A percentile compares a stretch with the other conserved stretches of the same genome.
Evolutionary conservation across 495 filamentous ascomycete genomes (phyloP).

Genomic region (Hypoxylon intermedium): DNA sequence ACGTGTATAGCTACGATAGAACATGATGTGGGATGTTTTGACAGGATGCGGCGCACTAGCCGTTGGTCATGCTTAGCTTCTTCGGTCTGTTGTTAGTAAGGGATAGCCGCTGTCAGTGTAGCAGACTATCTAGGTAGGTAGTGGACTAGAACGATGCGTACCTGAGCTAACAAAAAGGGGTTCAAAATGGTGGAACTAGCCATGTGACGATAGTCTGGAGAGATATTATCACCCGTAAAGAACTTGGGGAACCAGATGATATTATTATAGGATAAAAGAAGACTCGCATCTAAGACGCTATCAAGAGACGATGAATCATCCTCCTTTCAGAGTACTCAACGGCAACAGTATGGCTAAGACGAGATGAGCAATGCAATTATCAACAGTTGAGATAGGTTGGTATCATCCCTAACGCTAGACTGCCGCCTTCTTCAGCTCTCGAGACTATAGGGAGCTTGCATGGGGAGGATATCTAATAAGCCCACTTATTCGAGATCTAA

Average conservation of each 20-base stretch:
- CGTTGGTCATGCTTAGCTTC: conserved; percentile 14
- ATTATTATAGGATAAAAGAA: too few species aligned
- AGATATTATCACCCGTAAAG: not conserved
- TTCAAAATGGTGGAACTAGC: not conserved
- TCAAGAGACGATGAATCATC: not conserved
- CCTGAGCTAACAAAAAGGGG: conserved; percentile 13
- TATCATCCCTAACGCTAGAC: not conserved
- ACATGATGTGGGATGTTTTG: conserved; percentile 8
- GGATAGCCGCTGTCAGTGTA: conserved; percentile 4
- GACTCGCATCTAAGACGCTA: not conserved
- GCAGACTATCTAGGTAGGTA: too few species aligned
- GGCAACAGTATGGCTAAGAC: not conserved
- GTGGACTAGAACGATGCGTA: conserved; percentile 5
- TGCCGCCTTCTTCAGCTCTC: not conserved
- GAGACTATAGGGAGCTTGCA: too few species aligned
- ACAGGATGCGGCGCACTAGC: conserved; percentile 7
- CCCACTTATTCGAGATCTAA: conserved; percentile 9
- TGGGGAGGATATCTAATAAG: not conserved
- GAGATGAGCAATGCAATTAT: too few species aligned
- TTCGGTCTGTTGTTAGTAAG: conserved; percentile 8
- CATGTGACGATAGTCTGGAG: not conserved
- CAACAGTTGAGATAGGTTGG: not conserved
- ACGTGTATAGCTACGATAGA: conserved; percentile 1
- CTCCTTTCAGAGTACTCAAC: not conserved
- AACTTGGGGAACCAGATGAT: not conserved